phyloP scores from a whole-genome alignment of 805 yeast genomes.

The Priceomyces haplophilus region DNA sequence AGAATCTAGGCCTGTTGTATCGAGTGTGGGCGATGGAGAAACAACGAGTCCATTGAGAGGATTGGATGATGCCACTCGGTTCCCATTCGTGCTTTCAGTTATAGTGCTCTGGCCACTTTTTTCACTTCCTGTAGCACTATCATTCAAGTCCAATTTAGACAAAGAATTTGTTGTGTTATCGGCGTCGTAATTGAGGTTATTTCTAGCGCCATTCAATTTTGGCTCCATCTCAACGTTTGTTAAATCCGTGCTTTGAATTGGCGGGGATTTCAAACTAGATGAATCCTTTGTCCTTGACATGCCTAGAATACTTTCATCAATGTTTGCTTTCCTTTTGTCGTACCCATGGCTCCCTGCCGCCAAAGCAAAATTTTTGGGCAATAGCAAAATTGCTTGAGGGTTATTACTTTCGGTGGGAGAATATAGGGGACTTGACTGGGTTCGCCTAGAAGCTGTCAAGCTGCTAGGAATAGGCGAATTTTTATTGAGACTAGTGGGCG shows the following conservation, averaged over 20 bases:
- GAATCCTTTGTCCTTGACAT: slow-evolving; percentile 1
- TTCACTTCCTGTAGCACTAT: background rate
- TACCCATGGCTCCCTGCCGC: slow-evolving; percentile 9
- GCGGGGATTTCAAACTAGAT: slow-evolving; percentile 1
- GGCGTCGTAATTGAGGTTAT: background rate
- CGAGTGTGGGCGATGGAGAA: slow-evolving; percentile 12
- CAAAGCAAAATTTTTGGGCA: slow-evolving; percentile 46
- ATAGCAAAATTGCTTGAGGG: slow-evolving; percentile 47
- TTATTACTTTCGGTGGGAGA: slow-evolving; percentile 18
- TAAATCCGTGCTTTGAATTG: slow-evolving; percentile 11
- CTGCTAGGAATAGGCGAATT: slow-evolving; percentile 18
- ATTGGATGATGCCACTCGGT: background rate
- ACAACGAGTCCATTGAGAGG: slow-evolving; percentile 4
- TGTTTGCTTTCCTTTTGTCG: slow-evolving; percentile 25
- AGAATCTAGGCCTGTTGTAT: slow-evolving; percentile 6
- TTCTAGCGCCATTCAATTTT: background rate
- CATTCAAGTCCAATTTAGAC: background rate
- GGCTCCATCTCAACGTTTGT: slow-evolving; percentile 18
- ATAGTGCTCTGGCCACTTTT: slow-evolving; percentile 3
- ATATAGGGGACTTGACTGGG: slow-evolving; percentile 33
- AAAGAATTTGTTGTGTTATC: background rate
- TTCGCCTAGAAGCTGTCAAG: slow-evolving; percentile 23
- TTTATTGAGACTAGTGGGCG: slow-evolving; percentile 18
- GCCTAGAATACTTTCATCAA: slow-evolving; percentile 19
- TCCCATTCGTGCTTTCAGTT: background rate